Percentiles rank a stretch among this genome's conserved stretches.
These are phyloP conservation scores for Sphaerobolus stellatus DNA, from an alignment of 1,284 basidiomycete species.

Conservation along the genomic window DNA sequence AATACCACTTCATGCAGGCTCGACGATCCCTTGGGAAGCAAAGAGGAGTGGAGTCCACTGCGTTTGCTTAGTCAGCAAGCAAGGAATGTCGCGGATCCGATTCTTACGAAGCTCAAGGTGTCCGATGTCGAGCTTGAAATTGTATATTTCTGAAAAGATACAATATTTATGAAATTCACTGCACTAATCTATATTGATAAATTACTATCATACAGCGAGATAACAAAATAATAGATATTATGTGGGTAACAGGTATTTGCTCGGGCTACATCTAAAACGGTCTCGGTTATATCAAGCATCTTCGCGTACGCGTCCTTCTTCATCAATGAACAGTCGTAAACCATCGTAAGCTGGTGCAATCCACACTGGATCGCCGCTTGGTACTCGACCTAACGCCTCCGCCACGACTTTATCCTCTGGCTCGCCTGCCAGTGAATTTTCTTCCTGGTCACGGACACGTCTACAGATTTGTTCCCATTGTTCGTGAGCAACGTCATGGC, in stretches of 20 bases:
- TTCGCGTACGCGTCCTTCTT: too few relatives aligned
- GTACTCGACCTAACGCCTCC: conserved; percentile 19
- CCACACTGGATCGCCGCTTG: conserved; percentile 49
- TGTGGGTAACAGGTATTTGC: too few relatives aligned
- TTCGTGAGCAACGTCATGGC: conserved; percentile 66
- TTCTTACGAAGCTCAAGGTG: conserved; percentile 14
- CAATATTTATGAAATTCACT: too few relatives aligned
- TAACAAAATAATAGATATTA: too few relatives aligned
- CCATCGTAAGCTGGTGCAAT: conserved; percentile 72
- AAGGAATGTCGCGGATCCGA: background rate
- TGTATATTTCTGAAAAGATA: too few relatives aligned
- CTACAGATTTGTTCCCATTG: conserved; percentile 58
- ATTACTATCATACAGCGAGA: too few relatives aligned
- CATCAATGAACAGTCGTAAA: conserved; percentile 48
- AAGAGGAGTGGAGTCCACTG: background rate
- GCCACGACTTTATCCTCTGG: conserved; percentile 46
- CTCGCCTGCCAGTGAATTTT: conserved; percentile 28
- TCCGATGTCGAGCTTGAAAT: too few relatives aligned
- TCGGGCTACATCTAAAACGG: too few relatives aligned
- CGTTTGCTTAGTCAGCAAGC: background rate
- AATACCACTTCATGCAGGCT: conserved; percentile 70
- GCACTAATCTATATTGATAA: too few relatives aligned
- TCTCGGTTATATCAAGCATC: too few relatives aligned
- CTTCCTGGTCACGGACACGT: conserved; percentile 43
- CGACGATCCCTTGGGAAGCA: conserved; percentile 11